These are phyloP conservation scores for Selaginella tamariscina DNA, from an alignment of 75 land plant genomes.

Conservation along the genomic window DNA sequence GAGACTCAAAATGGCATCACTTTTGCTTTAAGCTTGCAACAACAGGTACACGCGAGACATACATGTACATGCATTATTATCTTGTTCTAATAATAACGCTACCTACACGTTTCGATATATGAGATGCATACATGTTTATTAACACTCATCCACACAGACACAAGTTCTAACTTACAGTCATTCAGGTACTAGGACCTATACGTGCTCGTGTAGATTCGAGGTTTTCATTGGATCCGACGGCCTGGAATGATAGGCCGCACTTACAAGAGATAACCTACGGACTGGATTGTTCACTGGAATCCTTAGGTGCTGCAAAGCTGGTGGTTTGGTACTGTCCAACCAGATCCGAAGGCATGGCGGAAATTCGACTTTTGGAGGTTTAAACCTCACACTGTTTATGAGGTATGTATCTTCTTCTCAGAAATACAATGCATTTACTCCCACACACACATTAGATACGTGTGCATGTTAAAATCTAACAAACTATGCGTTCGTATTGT, in stretches of 20 bases:
- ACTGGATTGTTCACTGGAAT: slow-evolving; percentile 40
- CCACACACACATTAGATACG: too few species aligned
- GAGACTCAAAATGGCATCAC: not conserved
- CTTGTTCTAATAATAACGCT: too few species aligned
- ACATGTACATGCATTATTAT: too few species aligned
- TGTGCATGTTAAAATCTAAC: too few species aligned
- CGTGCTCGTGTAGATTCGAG: slow-evolving; percentile 59
- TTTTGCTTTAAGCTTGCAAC: slow-evolving; percentile 23
- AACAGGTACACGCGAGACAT: slow-evolving; percentile 24
- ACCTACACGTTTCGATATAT: too few species aligned
- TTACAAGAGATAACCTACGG: slow-evolving; percentile 55
- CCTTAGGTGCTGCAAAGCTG: slow-evolving; percentile 43
- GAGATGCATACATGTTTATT: too few species aligned
- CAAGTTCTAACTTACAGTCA: too few species aligned
- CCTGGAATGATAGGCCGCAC: slow-evolving; percentile 23
- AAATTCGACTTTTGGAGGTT: slow-evolving; percentile 49
- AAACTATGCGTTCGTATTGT: too few species aligned
- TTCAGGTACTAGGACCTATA: slow-evolving; percentile 61
- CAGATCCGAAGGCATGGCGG: slow-evolving; percentile 71
- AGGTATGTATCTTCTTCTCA: too few species aligned
- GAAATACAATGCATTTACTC: too few species aligned
- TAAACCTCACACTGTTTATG: too few species aligned
- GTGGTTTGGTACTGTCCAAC: slow-evolving; percentile 77
- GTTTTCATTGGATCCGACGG: slow-evolving; percentile 25
- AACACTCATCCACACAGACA: too few species aligned